Conservation (phyloP, 2,329 filamentous ascomycete species). For the Nigrograna mackinnonii region DNA sequence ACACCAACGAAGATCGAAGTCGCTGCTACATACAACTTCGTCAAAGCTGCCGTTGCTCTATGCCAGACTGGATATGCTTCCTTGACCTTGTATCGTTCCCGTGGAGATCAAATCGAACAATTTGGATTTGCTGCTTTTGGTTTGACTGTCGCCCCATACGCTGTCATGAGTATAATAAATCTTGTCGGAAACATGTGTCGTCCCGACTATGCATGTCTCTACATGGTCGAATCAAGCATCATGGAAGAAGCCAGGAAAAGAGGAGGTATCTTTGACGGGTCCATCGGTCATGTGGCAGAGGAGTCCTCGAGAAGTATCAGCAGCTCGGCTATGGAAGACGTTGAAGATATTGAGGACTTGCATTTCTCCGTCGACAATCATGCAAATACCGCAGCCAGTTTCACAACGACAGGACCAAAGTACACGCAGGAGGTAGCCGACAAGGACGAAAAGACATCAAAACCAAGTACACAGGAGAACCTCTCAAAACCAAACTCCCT, state of each 20-base stretch:
- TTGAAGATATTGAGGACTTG: not conserved
- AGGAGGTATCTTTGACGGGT: not conserved
- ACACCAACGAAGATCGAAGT: not conserved
- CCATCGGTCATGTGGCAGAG: not conserved
- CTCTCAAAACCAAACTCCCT: slow-evolving; percentile 1
- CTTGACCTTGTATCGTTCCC: slow-evolving; percentile 28
- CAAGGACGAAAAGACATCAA: too few relatives aligned
- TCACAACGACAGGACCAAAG: too few relatives aligned
- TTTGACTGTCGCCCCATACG: slow-evolving; percentile 40
- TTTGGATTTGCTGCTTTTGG: slow-evolving; percentile 42
- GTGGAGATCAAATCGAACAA: slow-evolving; percentile 30
- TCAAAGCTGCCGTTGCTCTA: slow-evolving; percentile 28
- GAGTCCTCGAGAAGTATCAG: not conserved
- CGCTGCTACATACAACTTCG: slow-evolving; percentile 17
- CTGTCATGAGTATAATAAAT: slow-evolving; percentile 43
- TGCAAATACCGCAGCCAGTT: not conserved
- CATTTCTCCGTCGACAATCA: not conserved
- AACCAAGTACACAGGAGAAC: not conserved
- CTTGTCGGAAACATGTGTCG: slow-evolving; percentile 25
- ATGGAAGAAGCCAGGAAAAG: slow-evolving; percentile 29
- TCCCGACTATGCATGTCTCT: slow-evolving; percentile 32
- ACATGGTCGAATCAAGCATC: slow-evolving; percentile 25
- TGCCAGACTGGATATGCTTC: slow-evolving; percentile 29
- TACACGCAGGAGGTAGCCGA: too few relatives aligned
- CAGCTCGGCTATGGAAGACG: not conserved